A percentile compares a stretch with the other conserved stretches of the same genome.
Conservation (phyloP, 257 asterid species). For the Solanum etuberosum region DNA sequence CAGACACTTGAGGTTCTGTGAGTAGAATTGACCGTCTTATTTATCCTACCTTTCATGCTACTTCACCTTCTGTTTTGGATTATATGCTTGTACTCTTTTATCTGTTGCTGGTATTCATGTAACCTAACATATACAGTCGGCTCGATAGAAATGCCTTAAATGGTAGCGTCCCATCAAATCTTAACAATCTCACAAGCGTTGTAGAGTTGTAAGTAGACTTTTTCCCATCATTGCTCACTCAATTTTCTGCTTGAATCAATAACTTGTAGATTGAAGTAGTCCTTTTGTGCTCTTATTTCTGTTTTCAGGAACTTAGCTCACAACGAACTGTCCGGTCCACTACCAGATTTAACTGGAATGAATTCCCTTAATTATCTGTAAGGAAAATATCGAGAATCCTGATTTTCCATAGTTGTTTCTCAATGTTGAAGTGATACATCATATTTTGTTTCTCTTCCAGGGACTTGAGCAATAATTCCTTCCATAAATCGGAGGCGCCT, state of each 20-base stretch:
- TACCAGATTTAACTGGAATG: constrained; percentile 78
- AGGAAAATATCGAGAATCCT: background rate
- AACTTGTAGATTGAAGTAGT: background rate
- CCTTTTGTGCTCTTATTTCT: background rate
- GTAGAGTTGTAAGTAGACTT: constrained; percentile 57
- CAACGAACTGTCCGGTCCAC: constrained; percentile 55
- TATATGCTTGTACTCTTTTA: background rate
- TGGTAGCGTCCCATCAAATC: constrained; percentile 45
- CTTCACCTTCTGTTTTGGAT: background rate
- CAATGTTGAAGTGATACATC: background rate
- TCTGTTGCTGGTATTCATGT: background rate
- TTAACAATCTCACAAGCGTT: constrained; percentile 63
- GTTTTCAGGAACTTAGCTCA: constrained; percentile 67
- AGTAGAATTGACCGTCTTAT: constrained; percentile 28
- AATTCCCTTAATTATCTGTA: constrained; percentile 72
- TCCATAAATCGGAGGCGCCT: constrained; percentile 54
- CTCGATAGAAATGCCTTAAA: constrained; percentile 66
- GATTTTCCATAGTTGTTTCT: background rate
- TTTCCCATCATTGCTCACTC: background rate
- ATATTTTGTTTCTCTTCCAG: constrained; percentile 23
- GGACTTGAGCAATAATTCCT: constrained; percentile 88
- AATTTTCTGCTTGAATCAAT: background rate
- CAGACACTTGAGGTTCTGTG: constrained; percentile 89
- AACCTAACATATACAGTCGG: constrained; percentile 37
- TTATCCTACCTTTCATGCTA: background rate